A percentile compares a stretch with the other conserved stretches of the same genome.
Conservation (phyloP, 2,329 filamentous ascomycete species). For the Trichoderma citrinoviride region DNA sequence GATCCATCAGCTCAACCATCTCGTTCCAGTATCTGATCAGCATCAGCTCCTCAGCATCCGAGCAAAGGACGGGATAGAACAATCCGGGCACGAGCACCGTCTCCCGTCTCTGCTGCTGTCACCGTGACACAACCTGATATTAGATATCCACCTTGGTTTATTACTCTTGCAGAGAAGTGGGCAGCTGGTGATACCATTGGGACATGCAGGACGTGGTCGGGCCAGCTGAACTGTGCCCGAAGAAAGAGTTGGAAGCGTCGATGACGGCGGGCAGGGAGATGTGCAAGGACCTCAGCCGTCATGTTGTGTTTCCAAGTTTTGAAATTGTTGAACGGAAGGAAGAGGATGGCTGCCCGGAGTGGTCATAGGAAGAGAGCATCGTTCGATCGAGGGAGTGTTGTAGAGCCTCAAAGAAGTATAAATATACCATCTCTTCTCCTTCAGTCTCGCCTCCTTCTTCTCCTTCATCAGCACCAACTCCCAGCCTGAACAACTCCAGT, state of each 20-base stretch:
- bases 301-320: not conserved
- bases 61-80: not conserved
- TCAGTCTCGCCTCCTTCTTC: not conserved
- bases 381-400: not conserved
- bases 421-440: not conserved
- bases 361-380: too few relatives aligned
- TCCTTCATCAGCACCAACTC: not conserved
- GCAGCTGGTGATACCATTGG: not conserved
- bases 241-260: not conserved
- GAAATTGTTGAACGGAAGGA: not conserved
- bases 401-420: not conserved
- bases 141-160: not conserved
- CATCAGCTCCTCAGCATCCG: too few relatives aligned
- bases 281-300: not conserved
- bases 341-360: too few relatives aligned
- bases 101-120: not conserved
- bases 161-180: not conserved
- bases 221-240: not conserved
- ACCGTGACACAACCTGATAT: not conserved
- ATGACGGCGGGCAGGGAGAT: not conserved
- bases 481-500: not conserved
- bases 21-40: too few relatives aligned
- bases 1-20: not conserved
- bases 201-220: not conserved
- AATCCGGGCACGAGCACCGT: not conserved